Base-by-base conservation (phyloP, 1,284 basidiomycete genomes). In the Trametes hirsuta region DNA sequence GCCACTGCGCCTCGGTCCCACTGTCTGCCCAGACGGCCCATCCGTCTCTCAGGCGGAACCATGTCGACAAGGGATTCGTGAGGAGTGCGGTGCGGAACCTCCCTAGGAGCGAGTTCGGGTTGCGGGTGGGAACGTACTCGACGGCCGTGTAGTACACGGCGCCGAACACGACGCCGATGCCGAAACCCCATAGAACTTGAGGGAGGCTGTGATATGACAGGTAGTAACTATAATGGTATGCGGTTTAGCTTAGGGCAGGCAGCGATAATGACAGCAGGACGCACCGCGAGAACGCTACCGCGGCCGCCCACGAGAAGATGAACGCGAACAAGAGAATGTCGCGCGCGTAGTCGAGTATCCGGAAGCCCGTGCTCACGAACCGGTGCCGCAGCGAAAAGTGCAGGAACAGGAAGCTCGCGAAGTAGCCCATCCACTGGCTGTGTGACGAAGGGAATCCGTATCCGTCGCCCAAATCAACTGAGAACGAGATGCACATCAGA, bases 361-460 rank as follows among this genome's bases (percentile, higher is more conserved):
- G 66, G 45, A 62, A 80, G 18, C 85, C 87, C 4, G 81, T 84
- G 2, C 82, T 76, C 4, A 77, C 70, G 69, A 90, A 92, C 2
- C 81, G 80, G 68, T 93, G 89, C 46, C 87, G 85, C 63, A 85
- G 86, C 61, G 82, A 83, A 53, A 95, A 74, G 74, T 95, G 93
- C 68, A 86, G 83, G 40, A 87, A 71, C 47, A 94, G 77, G 72
- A 94, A 95, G 0, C 89, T 80, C 2, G 86, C 80, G 68, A 95
- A 95, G 75, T 92, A 95, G 4, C 87, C 93, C 87, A 94, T 91
- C 73, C 90, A 94, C 74, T 95, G 93, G 69, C 90, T 91, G 70
- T 95, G 93, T 11, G 91, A 93, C 0, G 92, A 94, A 0, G 93
- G 93, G 71, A 95, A 95, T 11, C 92, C 93, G 69, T 93, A 95